Conservation (phyloP, 2,329 filamentous ascomycete species). For the Apiospora arundinis region DNA sequence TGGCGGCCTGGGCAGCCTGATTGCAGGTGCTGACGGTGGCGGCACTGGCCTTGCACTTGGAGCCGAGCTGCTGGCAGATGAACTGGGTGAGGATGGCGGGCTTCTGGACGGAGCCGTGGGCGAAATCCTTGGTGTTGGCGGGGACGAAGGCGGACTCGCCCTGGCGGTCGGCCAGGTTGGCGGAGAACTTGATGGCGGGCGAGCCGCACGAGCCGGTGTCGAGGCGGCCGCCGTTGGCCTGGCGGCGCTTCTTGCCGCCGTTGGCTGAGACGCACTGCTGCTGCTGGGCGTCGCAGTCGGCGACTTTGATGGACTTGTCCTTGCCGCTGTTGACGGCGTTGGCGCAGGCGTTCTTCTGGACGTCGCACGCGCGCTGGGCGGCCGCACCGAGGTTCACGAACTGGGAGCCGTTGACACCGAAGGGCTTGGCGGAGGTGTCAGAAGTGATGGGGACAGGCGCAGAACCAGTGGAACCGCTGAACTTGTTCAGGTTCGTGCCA, state of each 20-base stretch:
- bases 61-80: conserved; percentile 44
- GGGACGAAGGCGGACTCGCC: conserved; percentile 47
- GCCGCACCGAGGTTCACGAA: conserved; percentile 57
- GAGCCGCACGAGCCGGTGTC: conserved; percentile 55
- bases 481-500: conserved; percentile 50
- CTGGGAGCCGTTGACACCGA: conserved; percentile 60
- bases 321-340: conserved; percentile 53
- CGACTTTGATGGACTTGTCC: conserved; percentile 41
- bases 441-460: conserved; percentile 48
- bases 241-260: conserved; percentile 23
- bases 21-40: conserved; percentile 42
- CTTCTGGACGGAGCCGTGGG: conserved; percentile 55
- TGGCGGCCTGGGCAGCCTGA: conserved; percentile 40
- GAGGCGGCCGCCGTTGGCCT: conserved; percentile 35
- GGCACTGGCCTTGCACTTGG: conserved; percentile 42
- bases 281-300: conserved; percentile 52
- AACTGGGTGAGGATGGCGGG: conserved; percentile 44
- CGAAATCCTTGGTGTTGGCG: conserved; percentile 50
- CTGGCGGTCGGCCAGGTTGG: conserved; percentile 54
- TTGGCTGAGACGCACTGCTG: conserved; percentile 40
- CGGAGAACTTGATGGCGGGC: conserved; percentile 56
- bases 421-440: conserved; percentile 47
- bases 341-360: conserved; percentile 58
- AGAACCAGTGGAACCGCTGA: conserved; percentile 51
- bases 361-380: conserved; percentile 54